A percentile compares a stretch with the other conserved stretches of the same genome.
These are phyloP conservation scores for Besnoitia besnoiti DNA, from an alignment of 169 alveolate species.

Conservation along the genomic window DNA sequence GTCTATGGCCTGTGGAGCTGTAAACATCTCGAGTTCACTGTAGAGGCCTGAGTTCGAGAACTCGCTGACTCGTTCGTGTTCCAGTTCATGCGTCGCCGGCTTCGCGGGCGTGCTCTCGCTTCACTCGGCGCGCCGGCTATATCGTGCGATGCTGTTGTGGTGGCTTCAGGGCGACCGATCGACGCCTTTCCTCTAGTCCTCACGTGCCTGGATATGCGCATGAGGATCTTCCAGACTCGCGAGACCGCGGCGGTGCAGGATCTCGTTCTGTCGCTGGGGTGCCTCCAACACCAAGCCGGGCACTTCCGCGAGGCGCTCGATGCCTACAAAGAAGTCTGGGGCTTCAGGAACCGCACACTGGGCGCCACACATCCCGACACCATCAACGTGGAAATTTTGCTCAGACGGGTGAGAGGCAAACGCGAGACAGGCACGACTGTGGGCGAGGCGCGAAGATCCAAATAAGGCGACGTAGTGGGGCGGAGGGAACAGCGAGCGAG, in stretches of 20 bases:
- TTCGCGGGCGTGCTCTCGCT: too few species aligned
- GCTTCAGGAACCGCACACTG: constrained; percentile 57
- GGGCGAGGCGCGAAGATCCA: too few species aligned
- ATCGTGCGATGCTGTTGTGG: too few species aligned
- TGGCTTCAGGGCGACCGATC: constrained; percentile 33
- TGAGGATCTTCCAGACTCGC: constrained; percentile 60
- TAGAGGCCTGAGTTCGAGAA: too few species aligned
- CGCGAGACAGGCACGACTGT: too few species aligned
- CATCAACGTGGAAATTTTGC: constrained; percentile 23
- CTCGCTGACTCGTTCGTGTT: too few species aligned
- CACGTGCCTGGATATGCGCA: constrained; percentile 70
- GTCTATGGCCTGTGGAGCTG: too few species aligned
- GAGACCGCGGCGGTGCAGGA: constrained; percentile 63
- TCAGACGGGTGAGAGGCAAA: constrained; percentile 24
- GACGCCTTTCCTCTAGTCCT: constrained; percentile 66
- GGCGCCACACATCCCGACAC: constrained; percentile 72
- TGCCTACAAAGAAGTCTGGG: constrained; percentile 71
- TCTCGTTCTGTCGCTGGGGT: constrained; percentile 72
- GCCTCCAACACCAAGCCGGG: constrained; percentile 76
- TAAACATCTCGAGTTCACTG: too few species aligned
- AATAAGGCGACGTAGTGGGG: too few species aligned
- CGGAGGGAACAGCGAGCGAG: too few species aligned
- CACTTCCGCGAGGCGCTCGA: constrained; percentile 70
- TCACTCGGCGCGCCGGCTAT: too few species aligned
- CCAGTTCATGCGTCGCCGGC: too few species aligned